Conservation (phyloP, 306 rosid genomes). For the Sophora flavescens region DNA sequence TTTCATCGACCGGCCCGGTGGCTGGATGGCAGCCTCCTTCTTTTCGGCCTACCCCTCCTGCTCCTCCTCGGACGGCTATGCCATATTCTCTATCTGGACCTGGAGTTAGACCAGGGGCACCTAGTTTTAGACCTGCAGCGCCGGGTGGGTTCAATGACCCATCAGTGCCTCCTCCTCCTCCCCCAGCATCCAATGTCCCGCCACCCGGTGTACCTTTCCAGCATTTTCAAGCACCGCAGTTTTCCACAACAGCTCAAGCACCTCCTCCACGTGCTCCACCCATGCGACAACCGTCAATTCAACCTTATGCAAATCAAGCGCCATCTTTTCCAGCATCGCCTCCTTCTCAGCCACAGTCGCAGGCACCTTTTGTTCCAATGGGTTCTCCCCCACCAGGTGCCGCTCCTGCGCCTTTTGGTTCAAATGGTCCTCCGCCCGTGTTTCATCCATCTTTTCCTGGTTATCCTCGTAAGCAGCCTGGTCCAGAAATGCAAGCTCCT, state of each 20-base stretch:
- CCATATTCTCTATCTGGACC: slow-evolving; percentile 64
- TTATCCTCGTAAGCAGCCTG: slow-evolving; percentile 63
- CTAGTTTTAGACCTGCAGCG: slow-evolving; percentile 70
- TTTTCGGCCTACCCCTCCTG: slow-evolving; percentile 63
- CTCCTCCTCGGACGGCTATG: slow-evolving; percentile 53
- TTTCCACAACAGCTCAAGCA: slow-evolving; percentile 57
- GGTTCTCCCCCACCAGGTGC: slow-evolving; percentile 68
- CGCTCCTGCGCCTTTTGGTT: slow-evolving; percentile 53
- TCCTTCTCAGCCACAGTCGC: slow-evolving; percentile 62
- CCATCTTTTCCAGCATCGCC: slow-evolving; percentile 55
- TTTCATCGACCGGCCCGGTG: slow-evolving; percentile 74
- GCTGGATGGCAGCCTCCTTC: slow-evolving; percentile 71
- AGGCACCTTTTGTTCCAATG: slow-evolving; percentile 69
- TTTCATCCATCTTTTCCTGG: slow-evolving; percentile 80
- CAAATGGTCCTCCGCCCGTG: slow-evolving; percentile 57
- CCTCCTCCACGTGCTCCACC: slow-evolving; percentile 56
- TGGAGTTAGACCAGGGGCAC: slow-evolving; percentile 58
- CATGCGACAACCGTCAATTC: slow-evolving; percentile 63
- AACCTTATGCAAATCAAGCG: slow-evolving; percentile 57
- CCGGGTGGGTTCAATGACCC: slow-evolving; percentile 81
- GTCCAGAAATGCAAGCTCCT: slow-evolving; percentile 63
- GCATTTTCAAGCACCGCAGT: slow-evolving; percentile 67
- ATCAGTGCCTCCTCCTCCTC: slow-evolving; percentile 66
- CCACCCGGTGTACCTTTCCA: slow-evolving; percentile 62
- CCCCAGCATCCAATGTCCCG: slow-evolving; percentile 59